Evolutionary conservation across 768 basidiomycete species (phyloP).

Genomic region (Rhodotorula sphaerocarpa): DNA sequence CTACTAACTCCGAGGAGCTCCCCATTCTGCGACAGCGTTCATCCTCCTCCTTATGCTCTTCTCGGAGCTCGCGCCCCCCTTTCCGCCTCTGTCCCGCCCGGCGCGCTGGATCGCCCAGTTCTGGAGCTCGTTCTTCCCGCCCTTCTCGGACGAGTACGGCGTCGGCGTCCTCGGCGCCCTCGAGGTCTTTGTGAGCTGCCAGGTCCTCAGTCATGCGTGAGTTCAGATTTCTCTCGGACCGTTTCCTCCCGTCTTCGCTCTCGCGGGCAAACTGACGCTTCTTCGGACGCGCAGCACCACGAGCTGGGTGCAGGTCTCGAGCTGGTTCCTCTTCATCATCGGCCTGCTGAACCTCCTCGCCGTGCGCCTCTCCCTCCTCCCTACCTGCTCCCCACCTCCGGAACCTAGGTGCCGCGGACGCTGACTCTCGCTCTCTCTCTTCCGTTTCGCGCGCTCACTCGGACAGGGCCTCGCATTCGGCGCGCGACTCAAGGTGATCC

Average conservation of each 20-base stretch:
- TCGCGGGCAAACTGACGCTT: neutral
- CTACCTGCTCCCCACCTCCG: too few relatives aligned
- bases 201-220: conserved; percentile 6
- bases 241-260: too few relatives aligned
- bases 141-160: conserved; percentile 20
- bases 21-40: conserved; percentile 1
- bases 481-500: conserved; percentile 15
- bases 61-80: conserved; percentile 17
- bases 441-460: neutral
- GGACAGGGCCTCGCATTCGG: conserved; percentile 30
- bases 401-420: too few relatives aligned
- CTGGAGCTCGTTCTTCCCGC: conserved; percentile 29
- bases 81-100: conserved; percentile 1
- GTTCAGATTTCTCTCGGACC: neutral
- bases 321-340: conserved; percentile 29
- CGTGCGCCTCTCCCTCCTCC: neutral
- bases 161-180: conserved; percentile 21
- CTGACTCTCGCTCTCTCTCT: neutral
- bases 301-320: conserved; percentile 18
- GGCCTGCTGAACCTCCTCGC: conserved; percentile 27
- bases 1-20: neutral
- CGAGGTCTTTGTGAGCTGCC: conserved; percentile 19
- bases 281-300: neutral
- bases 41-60: conserved; percentile 25
- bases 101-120: neutral